Conservation (phyloP, 108 stramenopile species). For the Poteriospumella lacustris region DNA sequence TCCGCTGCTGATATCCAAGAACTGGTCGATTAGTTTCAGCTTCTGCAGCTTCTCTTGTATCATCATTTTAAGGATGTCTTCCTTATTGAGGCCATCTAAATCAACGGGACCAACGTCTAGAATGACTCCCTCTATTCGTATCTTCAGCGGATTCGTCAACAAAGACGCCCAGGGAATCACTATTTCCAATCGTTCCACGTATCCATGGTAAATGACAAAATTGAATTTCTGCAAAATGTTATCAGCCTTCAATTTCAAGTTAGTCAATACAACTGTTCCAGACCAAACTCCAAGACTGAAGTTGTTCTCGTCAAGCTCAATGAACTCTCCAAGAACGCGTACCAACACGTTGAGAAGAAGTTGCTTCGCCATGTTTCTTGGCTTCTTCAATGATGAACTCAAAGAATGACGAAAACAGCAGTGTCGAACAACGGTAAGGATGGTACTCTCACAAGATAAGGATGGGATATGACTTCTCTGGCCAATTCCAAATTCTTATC, state of each 20-base stretch:
- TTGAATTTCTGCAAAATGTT: not conserved
- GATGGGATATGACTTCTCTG: too few species aligned
- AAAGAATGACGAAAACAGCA: too few species aligned
- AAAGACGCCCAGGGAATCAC: conserved; percentile 21
- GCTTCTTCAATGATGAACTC: too few species aligned
- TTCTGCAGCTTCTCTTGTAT: not conserved
- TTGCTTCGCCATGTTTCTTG: conserved; percentile 10
- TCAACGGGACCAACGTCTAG: conserved; percentile 8
- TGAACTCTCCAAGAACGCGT: conserved; percentile 11
- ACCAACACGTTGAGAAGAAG: conserved; percentile 5
- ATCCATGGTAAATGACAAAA: not conserved
- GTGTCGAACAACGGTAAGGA: too few species aligned
- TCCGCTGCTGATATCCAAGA: not conserved
- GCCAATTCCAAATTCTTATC: too few species aligned
- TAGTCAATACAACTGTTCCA: conserved; percentile 8
- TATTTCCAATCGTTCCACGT: conserved; percentile 3
- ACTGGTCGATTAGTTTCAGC: not conserved
- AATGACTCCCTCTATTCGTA: not conserved
- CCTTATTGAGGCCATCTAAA: not conserved
- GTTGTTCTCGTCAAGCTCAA: conserved; percentile 16
- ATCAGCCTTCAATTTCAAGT: conserved; percentile 5
- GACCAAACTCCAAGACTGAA: conserved; percentile 14
- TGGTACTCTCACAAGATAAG: too few species aligned
- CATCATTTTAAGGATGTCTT: not conserved
- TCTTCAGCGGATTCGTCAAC: not conserved